phyloP scores from a whole-genome alignment of 495 filamentous ascomycete species.

The Neurospora tetraspora region DNA sequence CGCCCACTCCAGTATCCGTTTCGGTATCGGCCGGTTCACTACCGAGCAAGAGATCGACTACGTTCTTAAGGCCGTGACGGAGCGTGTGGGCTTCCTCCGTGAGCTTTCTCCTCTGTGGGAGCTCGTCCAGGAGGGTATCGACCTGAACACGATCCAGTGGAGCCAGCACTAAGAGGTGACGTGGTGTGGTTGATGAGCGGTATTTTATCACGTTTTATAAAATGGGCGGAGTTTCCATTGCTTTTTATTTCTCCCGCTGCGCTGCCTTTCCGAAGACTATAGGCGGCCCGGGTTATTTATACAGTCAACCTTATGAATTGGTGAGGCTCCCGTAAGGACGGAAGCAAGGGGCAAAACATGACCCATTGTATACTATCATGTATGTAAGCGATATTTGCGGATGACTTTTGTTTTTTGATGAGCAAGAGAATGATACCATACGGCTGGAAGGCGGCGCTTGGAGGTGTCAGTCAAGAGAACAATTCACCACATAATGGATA shows the following conservation, averaged over 20 bases:
- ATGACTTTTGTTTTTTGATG: constrained; percentile 2
- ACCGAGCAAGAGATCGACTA: constrained; percentile 95
- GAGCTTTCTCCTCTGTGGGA: constrained; percentile 98
- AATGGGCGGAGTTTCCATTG: background rate
- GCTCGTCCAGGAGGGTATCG: constrained; percentile 92
- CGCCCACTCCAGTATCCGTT: constrained; percentile 94
- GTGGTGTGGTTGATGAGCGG: background rate
- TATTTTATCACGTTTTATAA: background rate
- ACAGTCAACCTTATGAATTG: background rate
- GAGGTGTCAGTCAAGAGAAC: background rate
- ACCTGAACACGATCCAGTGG: constrained; percentile 96
- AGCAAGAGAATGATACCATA: constrained; percentile 12
- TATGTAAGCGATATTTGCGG: constrained; percentile 3
- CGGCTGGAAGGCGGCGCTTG: background rate
- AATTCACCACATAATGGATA: background rate
- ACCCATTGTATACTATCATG: constrained; percentile 5
- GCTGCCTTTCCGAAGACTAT: background rate
- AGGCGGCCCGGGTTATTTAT: background rate
- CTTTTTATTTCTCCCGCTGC: background rate
- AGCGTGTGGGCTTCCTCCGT: constrained; percentile 81
- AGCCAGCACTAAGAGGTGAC: constrained; percentile 61
- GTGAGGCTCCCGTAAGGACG: background rate
- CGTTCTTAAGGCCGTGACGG: constrained; percentile 85
- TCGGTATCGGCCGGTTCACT: constrained; percentile 95
- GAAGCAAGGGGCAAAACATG: background rate